Conservation (phyloP, 106 monocot genomes). For the Allium fistulosum region DNA sequence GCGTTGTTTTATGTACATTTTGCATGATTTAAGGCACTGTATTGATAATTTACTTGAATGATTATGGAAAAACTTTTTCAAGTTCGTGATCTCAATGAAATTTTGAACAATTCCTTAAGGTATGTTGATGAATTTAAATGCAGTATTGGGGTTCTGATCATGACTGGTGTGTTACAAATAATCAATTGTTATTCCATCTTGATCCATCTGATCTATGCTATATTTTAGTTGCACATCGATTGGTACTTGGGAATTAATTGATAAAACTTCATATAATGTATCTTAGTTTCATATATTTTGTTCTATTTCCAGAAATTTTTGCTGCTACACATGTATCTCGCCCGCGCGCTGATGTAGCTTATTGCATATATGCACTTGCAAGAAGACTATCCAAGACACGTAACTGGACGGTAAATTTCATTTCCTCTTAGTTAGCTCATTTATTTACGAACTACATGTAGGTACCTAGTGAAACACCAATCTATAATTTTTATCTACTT, state of each 20-base stretch:
- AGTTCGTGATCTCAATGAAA: neutral
- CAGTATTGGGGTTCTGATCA: neutral
- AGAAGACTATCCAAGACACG: slow-evolving; percentile 50
- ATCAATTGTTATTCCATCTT: no score
- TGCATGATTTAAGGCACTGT: neutral
- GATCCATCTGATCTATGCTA: no score
- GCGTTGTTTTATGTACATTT: neutral
- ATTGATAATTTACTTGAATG: neutral
- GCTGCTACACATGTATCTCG: slow-evolving; percentile 30
- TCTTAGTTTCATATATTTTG: neutral
- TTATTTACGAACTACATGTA: no score
- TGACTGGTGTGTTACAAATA: no score
- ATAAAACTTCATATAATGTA: no score
- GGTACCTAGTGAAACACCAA: no score
- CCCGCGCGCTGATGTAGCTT: slow-evolving; percentile 50
- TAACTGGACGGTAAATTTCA: slow-evolving; percentile 36
- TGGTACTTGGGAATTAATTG: no score
- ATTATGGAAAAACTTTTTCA: neutral
- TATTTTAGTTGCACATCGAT: no score
- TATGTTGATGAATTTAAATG: neutral
- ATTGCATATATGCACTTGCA: slow-evolving; percentile 44
- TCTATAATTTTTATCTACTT: no score
- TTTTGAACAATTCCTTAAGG: neutral
- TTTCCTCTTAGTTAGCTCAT: neutral
- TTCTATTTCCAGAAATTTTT: slow-evolving; percentile 31